Evolutionary conservation across 1,284 basidiomycete genomes (phyloP).

Genomic region (Somion occarium): DNA sequence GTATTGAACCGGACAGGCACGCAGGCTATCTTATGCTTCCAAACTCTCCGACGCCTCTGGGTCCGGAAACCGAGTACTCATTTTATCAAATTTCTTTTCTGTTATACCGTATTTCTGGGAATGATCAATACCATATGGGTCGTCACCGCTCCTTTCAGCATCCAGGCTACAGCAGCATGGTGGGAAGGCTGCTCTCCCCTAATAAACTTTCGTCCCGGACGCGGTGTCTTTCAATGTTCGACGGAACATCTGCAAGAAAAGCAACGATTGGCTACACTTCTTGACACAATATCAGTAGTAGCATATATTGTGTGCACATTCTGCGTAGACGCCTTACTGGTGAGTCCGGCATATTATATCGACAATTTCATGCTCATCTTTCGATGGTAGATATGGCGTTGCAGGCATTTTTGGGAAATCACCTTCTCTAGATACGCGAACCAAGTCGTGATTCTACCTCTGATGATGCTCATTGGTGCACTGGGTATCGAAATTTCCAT

Average conservation of each 20-base stretch:
- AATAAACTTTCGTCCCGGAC: too few species aligned
- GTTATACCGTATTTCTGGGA: background rate
- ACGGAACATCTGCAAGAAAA: background rate
- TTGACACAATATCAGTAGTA: background rate
- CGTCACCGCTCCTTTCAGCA: background rate
- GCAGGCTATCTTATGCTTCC: background rate
- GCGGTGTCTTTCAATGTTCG: background rate
- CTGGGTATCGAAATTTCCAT: background rate
- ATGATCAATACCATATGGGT: background rate
- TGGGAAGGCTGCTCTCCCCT: too few species aligned
- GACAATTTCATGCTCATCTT: too few species aligned
- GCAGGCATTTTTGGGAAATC: conserved; percentile 1
- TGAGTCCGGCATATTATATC: too few species aligned
- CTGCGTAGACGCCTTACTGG: background rate
- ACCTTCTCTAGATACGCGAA: conserved; percentile 3
- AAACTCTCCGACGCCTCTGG: background rate
- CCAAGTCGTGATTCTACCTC: background rate
- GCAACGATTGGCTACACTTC: background rate
- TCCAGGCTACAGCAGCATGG: too few species aligned
- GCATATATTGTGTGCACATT: background rate
- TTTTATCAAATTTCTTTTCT: background rate
- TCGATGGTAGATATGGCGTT: background rate
- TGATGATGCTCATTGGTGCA: background rate
- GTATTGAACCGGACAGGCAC: background rate
- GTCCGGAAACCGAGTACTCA: background rate